A percentile compares a stretch with the other conserved stretches of the same genome.
These are phyloP conservation scores for Poa annua DNA, from an alignment of 176 grass and related monocot genomes.

Conservation along the genomic window DNA sequence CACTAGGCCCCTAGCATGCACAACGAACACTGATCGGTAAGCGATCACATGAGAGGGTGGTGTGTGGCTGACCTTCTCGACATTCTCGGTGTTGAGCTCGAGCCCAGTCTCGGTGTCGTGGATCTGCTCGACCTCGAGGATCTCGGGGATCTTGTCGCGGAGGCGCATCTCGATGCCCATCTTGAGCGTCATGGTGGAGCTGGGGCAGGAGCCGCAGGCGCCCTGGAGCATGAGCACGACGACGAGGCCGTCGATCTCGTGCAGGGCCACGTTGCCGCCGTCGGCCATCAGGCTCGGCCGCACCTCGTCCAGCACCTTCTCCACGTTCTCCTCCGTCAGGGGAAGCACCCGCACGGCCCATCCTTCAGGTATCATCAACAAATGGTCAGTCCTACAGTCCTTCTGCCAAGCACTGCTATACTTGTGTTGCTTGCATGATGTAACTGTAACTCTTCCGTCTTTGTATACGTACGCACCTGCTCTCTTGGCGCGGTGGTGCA, in stretches of 20 bases:
- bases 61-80: conserved; percentile 70
- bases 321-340: conserved; percentile 88
- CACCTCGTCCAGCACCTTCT: conserved; percentile 83
- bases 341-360: conserved; percentile 67
- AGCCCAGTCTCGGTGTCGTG: conserved; percentile 90
- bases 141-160: conserved; percentile 94
- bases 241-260: conserved; percentile 92
- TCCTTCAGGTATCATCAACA: conserved; percentile 30
- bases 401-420: neutral
- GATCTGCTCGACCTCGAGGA: conserved; percentile 87
- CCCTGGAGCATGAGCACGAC: conserved; percentile 96
- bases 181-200: conserved; percentile 98
- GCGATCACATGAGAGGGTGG: neutral
- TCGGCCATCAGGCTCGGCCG: conserved; percentile 90
- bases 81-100: conserved; percentile 77
- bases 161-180: conserved; percentile 96
- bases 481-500: conserved; percentile 21
- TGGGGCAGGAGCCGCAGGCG: conserved; percentile 92
- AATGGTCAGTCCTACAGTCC: neutral
- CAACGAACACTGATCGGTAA: neutral
- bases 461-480: conserved; percentile 29
- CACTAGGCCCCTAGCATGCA: no score
- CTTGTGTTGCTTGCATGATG: neutral
- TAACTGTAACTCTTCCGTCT: neutral
- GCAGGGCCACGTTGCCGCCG: conserved; percentile 87